Conservation (phyloP, 495 filamentous ascomycete species). For the Poronia punctata region DNA sequence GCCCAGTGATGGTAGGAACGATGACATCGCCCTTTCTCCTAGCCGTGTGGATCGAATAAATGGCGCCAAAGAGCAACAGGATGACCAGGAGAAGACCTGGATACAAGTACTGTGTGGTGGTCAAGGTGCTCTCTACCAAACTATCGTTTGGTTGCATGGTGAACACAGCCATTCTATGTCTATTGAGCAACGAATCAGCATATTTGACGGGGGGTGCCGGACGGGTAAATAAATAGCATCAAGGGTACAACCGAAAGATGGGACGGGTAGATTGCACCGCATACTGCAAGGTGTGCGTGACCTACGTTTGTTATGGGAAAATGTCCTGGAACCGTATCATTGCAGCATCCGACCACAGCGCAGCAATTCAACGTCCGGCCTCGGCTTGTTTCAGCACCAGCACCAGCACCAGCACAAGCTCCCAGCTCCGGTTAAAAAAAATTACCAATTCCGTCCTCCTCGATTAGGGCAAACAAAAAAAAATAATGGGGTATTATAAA, state of each 20-base stretch:
- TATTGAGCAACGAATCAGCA: slow-evolving; percentile 19
- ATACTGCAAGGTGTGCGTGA: slow-evolving; percentile 30
- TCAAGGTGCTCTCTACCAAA: slow-evolving; percentile 28
- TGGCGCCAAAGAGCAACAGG: slow-evolving; percentile 35
- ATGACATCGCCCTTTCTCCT: slow-evolving; percentile 36
- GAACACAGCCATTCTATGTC: slow-evolving; percentile 24
- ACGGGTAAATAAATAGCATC: neutral
- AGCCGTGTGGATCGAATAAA: slow-evolving; percentile 38
- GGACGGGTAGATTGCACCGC: slow-evolving; percentile 27
- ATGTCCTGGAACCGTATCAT: slow-evolving; percentile 24
- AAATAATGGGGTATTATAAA: neutral
- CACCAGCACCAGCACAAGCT: too few relatives aligned
- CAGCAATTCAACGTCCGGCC: neutral
- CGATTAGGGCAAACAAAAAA: too few relatives aligned
- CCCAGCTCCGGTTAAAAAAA: too few relatives aligned
- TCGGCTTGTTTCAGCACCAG: too few relatives aligned
- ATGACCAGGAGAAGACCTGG: slow-evolving; percentile 35
- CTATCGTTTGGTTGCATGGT: slow-evolving; percentile 23
- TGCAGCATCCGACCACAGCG: slow-evolving; percentile 11
- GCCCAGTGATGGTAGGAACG: slow-evolving; percentile 45
- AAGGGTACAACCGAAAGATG: slow-evolving; percentile 9
- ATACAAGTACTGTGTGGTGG: slow-evolving; percentile 36
- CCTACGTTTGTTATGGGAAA: slow-evolving; percentile 26
- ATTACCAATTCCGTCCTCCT: too few relatives aligned
- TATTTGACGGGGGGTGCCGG: too few relatives aligned